Percentiles rank a stretch among this genome's conserved stretches.
Evolutionary conservation across 768 basidiomycete species (phyloP).

Genomic region (Leccinum incarnatum): DNA sequence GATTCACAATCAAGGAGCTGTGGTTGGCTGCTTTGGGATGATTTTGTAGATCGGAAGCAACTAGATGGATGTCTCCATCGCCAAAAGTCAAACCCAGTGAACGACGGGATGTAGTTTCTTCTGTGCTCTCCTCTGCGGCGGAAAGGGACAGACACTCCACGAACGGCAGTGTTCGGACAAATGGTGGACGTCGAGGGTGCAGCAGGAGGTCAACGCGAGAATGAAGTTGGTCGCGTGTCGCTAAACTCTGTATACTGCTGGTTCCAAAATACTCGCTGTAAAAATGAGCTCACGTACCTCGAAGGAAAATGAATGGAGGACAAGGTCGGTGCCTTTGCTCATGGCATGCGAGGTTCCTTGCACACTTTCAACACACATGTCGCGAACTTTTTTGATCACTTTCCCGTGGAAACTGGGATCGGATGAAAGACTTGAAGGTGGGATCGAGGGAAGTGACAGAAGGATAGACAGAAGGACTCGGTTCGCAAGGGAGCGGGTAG

Average conservation of each 20-base stretch:
- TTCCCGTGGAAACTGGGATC: slow-evolving; percentile 47
- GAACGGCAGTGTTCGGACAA: slow-evolving; percentile 64
- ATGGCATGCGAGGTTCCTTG: slow-evolving; percentile 56
- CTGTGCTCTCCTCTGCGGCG: slow-evolving; percentile 58
- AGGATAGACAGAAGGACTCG: slow-evolving; percentile 58
- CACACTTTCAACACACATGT: slow-evolving; percentile 46
- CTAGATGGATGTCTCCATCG: background rate
- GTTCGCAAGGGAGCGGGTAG: slow-evolving; percentile 56
- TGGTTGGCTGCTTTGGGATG: background rate
- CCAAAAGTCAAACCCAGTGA: slow-evolving; percentile 36
- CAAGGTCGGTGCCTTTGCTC: slow-evolving; percentile 59
- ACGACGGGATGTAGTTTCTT: slow-evolving; percentile 52
- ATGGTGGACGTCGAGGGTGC: slow-evolving; percentile 78
- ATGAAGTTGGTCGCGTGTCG: slow-evolving; percentile 23
- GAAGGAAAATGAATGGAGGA: slow-evolving; percentile 40
- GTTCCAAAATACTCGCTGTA: background rate
- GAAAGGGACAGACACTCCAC: slow-evolving; percentile 62
- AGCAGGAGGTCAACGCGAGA: slow-evolving; percentile 58
- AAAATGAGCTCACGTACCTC: slow-evolving; percentile 29
- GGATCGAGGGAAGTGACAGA: slow-evolving; percentile 54
- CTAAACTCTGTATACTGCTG: slow-evolving; percentile 15
- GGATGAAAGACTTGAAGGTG: slow-evolving; percentile 51
- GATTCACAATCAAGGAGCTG: background rate
- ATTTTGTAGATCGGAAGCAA: slow-evolving; percentile 1
- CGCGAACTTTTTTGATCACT: slow-evolving; percentile 46